These are phyloP conservation scores for Fusarium subglutinans DNA, from an alignment of 2,329 filamentous ascomycete species.

Conservation along the genomic window DNA sequence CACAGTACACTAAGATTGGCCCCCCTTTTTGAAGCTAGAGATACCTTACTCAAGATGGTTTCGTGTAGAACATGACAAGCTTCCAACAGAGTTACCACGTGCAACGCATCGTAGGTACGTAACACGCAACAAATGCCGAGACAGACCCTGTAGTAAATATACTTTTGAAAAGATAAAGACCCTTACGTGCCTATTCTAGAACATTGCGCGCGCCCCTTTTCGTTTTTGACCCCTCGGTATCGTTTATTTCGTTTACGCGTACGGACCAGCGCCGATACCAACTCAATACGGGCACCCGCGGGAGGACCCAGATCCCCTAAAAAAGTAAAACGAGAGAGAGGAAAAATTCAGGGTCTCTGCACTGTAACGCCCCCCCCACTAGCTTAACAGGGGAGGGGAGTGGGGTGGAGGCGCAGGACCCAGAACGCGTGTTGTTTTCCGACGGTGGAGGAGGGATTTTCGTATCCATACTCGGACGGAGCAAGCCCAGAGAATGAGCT, in stretches of 20 bases:
- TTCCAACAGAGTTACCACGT: background rate
- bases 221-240: background rate
- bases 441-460: slow-evolving; percentile 17
- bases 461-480: slow-evolving; percentile 5
- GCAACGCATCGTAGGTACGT: background rate
- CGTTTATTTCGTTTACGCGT: background rate
- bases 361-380: background rate
- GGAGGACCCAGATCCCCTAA: background rate
- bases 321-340: background rate
- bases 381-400: background rate
- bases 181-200: background rate
- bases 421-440: slow-evolving; percentile 4
- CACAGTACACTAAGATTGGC: background rate
- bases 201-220: background rate
- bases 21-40: background rate
- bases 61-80: background rate
- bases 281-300: background rate
- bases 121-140: background rate
- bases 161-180: background rate
- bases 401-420: background rate
- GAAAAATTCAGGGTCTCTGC: slow-evolving; percentile 7
- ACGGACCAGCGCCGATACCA: background rate
- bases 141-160: background rate
- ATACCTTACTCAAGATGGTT: background rate
- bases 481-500: background rate